Base-by-base conservation (phyloP, 345 rosid species). In the Lagerstroemia speciosa region DNA sequence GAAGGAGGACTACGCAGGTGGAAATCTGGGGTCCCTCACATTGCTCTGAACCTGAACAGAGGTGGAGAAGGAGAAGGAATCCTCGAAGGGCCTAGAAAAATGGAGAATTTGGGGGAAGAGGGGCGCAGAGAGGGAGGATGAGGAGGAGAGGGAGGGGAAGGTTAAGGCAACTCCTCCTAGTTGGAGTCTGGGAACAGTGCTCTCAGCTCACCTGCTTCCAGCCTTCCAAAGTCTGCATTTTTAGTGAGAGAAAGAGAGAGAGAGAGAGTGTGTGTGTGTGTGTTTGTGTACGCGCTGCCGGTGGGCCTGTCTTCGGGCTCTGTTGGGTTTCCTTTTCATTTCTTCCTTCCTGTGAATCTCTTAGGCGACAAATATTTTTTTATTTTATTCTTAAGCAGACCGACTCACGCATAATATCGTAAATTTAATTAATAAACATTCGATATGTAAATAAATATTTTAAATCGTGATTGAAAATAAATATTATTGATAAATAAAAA, bases 21-120 rank as follows among this genome's bases (percentile, higher is more conserved):
- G 16, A 11, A 60, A 30, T 43, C 62, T 33, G 50, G 50, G 58
- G 46, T 60, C 71, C 33, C 36, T 60, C 65, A 40, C 71, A 69
- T 69, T 69, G 65, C 65, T 37, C 40, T 36, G 26, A 41, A 15
- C 37, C 30, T 29, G 55, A 38, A 58, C 24, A 34, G 10, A 27
- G 41, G 53, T 26, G 34, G 8, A 17, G 16, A 41, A 6, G 14
- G 29, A 12, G 31, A 36, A n/a, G n/a, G 17, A 43, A 48, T 9
- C 1, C 37, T 2, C 0, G 40, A 17, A 48, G 6, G 20, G 14
- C 2, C 29, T 7, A 24, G 8, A 24, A 14, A n/a, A 24, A 29
- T 62, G 34, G 65, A 62, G 34, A 41, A 62, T 30, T 62, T 30
- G 6, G 6, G 20, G 65, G 65, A 62, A 30, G 46, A 9, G 46